Evolutionary conservation across 805 yeast genomes (phyloP).

Genomic region (Yarrowia sp.): DNA sequence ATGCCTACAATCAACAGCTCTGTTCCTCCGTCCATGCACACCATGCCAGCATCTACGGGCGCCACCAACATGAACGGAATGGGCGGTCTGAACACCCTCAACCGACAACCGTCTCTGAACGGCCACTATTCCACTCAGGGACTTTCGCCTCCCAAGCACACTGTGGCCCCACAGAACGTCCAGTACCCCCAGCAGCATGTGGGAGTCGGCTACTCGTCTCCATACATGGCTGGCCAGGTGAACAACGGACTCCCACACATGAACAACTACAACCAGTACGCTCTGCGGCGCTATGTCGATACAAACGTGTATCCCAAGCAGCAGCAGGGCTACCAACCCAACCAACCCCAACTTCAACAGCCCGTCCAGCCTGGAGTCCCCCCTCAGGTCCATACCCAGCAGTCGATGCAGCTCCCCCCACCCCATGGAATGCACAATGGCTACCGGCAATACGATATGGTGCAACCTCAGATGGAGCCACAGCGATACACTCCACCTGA

Average conservation of each 20-base stretch:
- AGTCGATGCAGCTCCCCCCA: constrained; percentile 36
- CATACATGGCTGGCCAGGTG: constrained; percentile 22
- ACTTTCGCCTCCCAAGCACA: constrained; percentile 35
- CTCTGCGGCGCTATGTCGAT: constrained; percentile 17
- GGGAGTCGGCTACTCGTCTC: constrained; percentile 5
- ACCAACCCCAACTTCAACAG: constrained; percentile 31
- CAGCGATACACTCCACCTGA: constrained; percentile 37
- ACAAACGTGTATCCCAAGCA: constrained; percentile 25
- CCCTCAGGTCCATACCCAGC: constrained; percentile 37
- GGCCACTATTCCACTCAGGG: constrained; percentile 32
- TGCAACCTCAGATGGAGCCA: constrained; percentile 24
- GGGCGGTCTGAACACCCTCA: constrained; percentile 17
- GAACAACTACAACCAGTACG: constrained; percentile 38
- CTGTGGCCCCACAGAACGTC: constrained; percentile 27
- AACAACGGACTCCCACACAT: constrained; percentile 26
- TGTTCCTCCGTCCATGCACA: constrained; percentile 34
- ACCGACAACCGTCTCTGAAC: constrained; percentile 7
- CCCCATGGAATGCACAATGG: constrained; percentile 33
- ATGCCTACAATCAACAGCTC: constrained; percentile 36
- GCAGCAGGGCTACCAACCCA: constrained; percentile 19
- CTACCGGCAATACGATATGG: constrained; percentile 13
- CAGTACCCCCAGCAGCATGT: constrained; percentile 39
- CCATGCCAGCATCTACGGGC: constrained; percentile 13
- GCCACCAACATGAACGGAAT: constrained; percentile 24
- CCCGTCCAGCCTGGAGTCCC: constrained; percentile 20